Evolutionary conservation across 2,329 filamentous ascomycete species (phyloP).

Genomic region (Penicillium sp.): DNA sequence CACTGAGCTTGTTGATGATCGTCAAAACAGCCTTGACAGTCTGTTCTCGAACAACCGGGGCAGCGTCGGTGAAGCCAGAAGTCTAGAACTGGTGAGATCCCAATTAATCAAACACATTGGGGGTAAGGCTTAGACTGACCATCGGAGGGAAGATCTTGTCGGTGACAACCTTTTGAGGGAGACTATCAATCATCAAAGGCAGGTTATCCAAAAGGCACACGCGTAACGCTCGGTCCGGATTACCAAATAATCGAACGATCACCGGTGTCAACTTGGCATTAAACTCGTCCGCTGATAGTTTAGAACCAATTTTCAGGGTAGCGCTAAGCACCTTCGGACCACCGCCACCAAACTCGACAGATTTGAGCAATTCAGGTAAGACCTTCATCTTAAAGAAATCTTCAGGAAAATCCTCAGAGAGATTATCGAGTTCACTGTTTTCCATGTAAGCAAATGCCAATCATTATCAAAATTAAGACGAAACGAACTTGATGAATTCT

Average conservation of each 20-base stretch:
- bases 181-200: constrained; percentile 83
- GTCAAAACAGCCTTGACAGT: constrained; percentile 91
- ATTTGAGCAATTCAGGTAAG: constrained; percentile 92
- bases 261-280: constrained; percentile 80
- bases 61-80: constrained; percentile 90
- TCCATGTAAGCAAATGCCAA: neutral
- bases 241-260: constrained; percentile 80
- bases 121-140: constrained; percentile 47
- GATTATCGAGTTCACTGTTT: constrained; percentile 69
- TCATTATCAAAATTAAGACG: neutral
- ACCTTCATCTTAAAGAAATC: constrained; percentile 99
- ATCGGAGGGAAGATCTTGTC: constrained; percentile 97
- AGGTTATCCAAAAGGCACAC: constrained; percentile 89
- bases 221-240: constrained; percentile 86
- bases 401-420: constrained; percentile 92
- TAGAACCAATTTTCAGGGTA: constrained; percentile 86
- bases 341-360: constrained; percentile 95
- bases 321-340: constrained; percentile 86
- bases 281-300: constrained; percentile 87
- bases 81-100: constrained; percentile 54
- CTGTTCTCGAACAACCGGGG: constrained; percentile 89
- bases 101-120: neutral
- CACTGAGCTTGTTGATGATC: constrained; percentile 83
- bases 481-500: constrained; percentile 69
- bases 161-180: constrained; percentile 85